Percentiles rank a stretch among this genome's conserved stretches.
phyloP scores from a whole-genome alignment of 306 rosid species.

The Datisca glomerata region DNA sequence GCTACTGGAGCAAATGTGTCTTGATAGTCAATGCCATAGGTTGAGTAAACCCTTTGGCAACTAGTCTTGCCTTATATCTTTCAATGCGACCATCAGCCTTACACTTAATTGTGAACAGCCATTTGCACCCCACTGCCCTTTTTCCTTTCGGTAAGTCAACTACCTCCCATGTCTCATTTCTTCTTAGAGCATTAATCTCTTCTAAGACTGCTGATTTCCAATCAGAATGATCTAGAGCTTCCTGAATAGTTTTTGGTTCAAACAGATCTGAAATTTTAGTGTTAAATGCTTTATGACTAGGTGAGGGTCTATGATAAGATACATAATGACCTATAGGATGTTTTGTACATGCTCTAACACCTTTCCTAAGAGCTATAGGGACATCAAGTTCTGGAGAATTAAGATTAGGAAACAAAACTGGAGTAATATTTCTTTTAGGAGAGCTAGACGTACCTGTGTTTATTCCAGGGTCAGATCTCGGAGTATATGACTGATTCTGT shows the following conservation, averaged over 20 bases:
- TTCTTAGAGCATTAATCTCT: no score
- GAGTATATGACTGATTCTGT: neutral
- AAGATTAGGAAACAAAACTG: no score
- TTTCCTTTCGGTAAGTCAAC: neutral
- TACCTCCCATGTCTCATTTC: neutral
- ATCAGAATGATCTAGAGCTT: no score
- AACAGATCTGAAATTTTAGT: neutral
- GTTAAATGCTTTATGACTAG: neutral
- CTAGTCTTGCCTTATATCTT: no score
- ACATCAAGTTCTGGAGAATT: neutral
- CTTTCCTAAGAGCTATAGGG: slow-evolving; percentile 1
- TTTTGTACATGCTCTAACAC: neutral
- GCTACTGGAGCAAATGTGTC: no score
- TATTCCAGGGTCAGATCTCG: neutral
- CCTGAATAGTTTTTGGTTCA: neutral
- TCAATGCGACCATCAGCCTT: no score
- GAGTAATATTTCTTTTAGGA: no score
- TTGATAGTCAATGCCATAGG: no score
- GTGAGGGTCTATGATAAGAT: neutral
- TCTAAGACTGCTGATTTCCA: no score
- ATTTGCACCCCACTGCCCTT: neutral
- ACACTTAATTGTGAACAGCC: no score
- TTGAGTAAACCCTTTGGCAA: no score
- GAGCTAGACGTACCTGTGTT: neutral
- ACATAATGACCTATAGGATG: neutral